Percentiles rank a stretch among this genome's conserved stretches.
Evolutionary conservation across 139 green algal species (phyloP).

Genomic region (Chlamydomonas sp.): DNA sequence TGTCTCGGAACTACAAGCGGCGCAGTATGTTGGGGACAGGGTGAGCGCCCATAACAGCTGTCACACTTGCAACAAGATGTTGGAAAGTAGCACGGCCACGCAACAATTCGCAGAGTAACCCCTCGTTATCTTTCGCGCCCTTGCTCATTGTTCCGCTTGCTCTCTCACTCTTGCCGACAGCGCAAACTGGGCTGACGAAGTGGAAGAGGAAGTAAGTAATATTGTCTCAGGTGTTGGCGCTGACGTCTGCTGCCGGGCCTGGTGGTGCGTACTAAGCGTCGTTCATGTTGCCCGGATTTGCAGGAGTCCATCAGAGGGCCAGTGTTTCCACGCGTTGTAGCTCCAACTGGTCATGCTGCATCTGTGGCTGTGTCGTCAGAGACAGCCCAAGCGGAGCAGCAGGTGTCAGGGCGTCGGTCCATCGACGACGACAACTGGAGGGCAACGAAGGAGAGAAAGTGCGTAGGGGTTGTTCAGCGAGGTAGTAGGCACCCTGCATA

Average conservation of each 20-base stretch:
- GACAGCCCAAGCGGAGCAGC: too few species aligned
- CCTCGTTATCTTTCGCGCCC: too few species aligned
- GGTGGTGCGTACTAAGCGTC: too few species aligned
- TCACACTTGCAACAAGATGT: too few species aligned
- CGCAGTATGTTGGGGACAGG: too few species aligned
- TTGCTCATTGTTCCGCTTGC: too few species aligned
- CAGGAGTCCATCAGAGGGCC: slow-evolving; percentile 9
- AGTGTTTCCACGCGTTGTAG: background rate
- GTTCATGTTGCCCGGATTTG: background rate
- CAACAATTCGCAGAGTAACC: background rate
- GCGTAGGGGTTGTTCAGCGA: background rate
- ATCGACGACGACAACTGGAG: slow-evolving; percentile 1
- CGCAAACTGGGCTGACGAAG: slow-evolving; percentile 33
- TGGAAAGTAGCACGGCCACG: too few species aligned
- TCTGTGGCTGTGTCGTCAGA: too few species aligned
- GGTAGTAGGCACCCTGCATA: background rate
- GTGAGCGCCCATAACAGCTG: too few species aligned
- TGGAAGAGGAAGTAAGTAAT: slow-evolving; percentile 22
- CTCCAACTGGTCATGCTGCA: background rate
- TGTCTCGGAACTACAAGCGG: too few species aligned
- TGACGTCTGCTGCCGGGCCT: background rate
- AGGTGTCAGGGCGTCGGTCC: background rate
- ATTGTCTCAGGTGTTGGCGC: background rate
- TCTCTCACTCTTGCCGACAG: background rate
- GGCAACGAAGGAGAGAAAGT: slow-evolving; percentile 3